phyloP scores from a whole-genome alignment of 306 rosid genomes.

The Macrotyloma uniflorum region DNA sequence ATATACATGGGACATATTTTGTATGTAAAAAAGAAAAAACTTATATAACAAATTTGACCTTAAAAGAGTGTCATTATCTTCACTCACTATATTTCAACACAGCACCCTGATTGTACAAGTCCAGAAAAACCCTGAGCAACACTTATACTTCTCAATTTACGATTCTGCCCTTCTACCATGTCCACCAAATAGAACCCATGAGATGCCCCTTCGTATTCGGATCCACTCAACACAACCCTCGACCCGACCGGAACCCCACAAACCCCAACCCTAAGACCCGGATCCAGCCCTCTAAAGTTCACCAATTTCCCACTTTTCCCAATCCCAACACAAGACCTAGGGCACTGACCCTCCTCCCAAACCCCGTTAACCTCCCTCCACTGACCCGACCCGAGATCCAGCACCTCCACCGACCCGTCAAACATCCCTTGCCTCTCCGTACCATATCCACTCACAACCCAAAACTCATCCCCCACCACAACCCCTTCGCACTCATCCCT shows the following conservation, averaged over 20 bases:
- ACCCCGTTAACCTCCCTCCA: conserved; percentile 35
- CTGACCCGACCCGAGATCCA: conserved; percentile 31
- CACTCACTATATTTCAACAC: conserved; percentile 39
- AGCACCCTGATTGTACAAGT: conserved; percentile 57
- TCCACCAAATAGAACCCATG: conserved; percentile 44
- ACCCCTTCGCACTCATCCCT: conserved; percentile 57
- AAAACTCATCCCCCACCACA: conserved; percentile 48
- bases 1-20: too few relatives aligned
- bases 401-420: conserved; percentile 43
- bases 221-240: conserved; percentile 33
- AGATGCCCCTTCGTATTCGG: conserved; percentile 43
- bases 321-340: conserved; percentile 38
- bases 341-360: conserved; percentile 53
- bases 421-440: conserved; percentile 54
- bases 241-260: conserved; percentile 38
- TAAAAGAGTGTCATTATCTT: not conserved
- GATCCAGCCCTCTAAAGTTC: conserved; percentile 34
- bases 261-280: conserved; percentile 35
- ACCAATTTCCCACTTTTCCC: conserved; percentile 29
- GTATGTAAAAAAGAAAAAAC: too few relatives aligned
- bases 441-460: conserved; percentile 52
- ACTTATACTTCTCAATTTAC: conserved; percentile 23
- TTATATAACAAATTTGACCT: not conserved
- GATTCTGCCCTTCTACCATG: conserved; percentile 37
- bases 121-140: conserved; percentile 45